These are phyloP conservation scores for Ganoderma lingzhi DNA, from an alignment of 1,284 basidiomycete species.

Conservation along the genomic window DNA sequence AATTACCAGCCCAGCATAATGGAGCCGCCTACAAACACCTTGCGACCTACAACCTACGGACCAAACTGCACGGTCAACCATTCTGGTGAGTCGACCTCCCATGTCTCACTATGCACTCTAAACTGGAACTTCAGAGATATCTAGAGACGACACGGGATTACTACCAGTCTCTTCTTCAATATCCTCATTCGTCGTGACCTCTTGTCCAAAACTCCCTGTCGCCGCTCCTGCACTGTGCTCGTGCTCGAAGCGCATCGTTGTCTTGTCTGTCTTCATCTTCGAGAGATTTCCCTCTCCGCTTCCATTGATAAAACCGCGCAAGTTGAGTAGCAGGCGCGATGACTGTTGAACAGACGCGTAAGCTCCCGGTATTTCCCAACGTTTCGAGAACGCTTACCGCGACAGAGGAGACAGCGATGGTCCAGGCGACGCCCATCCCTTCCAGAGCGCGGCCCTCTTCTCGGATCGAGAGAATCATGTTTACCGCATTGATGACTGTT, in stretches of 20 bases:
- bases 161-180: not conserved
- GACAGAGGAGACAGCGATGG: conserved; percentile 17
- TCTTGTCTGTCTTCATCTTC: conserved; percentile 1
- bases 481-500: conserved; percentile 12
- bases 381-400: conserved; percentile 3
- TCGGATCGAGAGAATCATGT: conserved; percentile 13
- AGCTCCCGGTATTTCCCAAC: not conserved
- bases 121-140: not conserved
- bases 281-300: not conserved
- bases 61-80: not conserved
- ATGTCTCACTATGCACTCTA: not conserved
- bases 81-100: not conserved
- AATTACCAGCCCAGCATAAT: not conserved
- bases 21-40: not conserved
- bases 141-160: not conserved
- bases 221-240: not conserved
- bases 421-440: conserved; percentile 19
- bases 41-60: not conserved
- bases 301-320: conserved; percentile 16
- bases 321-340: conserved; percentile 17
- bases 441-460: conserved; percentile 17
- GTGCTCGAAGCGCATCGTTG: conserved; percentile 11
- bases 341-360: not conserved
- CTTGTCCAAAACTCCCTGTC: not conserved
- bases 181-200: not conserved